Base-by-base conservation (phyloP, 768 basidiomycete species). In the Podaxis pistillaris region DNA sequence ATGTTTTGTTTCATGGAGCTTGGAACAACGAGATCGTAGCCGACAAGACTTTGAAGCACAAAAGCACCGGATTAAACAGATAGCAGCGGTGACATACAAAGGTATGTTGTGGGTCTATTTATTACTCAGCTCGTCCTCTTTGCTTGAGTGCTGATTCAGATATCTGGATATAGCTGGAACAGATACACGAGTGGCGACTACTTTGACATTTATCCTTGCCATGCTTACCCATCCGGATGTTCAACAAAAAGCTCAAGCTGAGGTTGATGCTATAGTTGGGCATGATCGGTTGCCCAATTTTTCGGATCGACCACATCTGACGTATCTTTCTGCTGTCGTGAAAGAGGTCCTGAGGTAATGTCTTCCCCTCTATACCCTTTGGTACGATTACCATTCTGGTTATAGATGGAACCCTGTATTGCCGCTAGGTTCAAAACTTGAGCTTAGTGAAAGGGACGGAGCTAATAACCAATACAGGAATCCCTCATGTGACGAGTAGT, bases 191-290 rank as follows among this genome's bases (percentile, higher is more conserved):
- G 33, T 52, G 8, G n/a, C 38, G 11, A 17, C 19, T 49, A 36
- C 37, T 28, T 22, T 38, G 13, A 36, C 46, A 0, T 62, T 68
- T 19, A 19, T 65, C 8, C 28, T 68, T 6, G 52, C 60, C 19
- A 66, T 68, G 67, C 44, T 61, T 0, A 28, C 56, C 13, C 53
- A 62, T 33, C 68, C 68, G 2, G 65, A 68, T 2, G 57, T 68
- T 9, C 64, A 65, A 47, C 30, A 28, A 33, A 68, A 65, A 46
- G 68, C 68, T 22, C 68, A 64, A 68, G 55, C 49, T 38, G 68
- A 77, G 52, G 58, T 77, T 8, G 72, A 74, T 55, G 22, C 60
- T 1, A 56, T 70, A 1, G 41, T 73, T 15, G 62, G 57, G 1
- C 30, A 52, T 56, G 65, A 64, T 3, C 65, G 65, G 3, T 64